Percentiles rank a stretch among this genome's conserved stretches.
These are phyloP conservation scores for Sistotremastrum suecicum DNA, from an alignment of 768 basidiomycete genomes.

Conservation along the genomic window DNA sequence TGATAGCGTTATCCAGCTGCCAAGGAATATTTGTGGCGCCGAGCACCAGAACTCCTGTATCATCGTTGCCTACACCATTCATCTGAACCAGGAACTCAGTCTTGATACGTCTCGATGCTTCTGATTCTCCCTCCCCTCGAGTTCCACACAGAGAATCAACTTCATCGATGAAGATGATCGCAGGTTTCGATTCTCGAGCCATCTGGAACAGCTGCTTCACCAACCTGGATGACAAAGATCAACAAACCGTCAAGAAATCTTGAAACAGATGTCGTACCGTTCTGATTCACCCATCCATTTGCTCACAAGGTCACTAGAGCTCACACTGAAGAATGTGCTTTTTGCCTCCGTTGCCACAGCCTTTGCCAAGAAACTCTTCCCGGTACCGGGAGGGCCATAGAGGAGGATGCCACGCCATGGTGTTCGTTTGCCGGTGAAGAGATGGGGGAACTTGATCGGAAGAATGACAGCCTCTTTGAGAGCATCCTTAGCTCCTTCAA, in stretches of 20 bases:
- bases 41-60: conserved; percentile 88
- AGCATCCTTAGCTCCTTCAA: conserved; percentile 89
- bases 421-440: conserved; percentile 96
- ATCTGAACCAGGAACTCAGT: conserved; percentile 97
- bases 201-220: conserved; percentile 95
- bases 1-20: conserved; percentile 96
- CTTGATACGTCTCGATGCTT: conserved; percentile 94
- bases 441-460: conserved; percentile 98
- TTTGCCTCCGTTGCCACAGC: conserved; percentile 99
- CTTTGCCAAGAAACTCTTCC: conserved; percentile 93
- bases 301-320: conserved; percentile 88
- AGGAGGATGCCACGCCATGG: conserved; percentile 94
- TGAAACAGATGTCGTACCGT: conserved; percentile 36
- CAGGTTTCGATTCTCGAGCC: conserved; percentile 89
- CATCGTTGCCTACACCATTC: conserved; percentile 97
- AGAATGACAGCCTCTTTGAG: conserved; percentile 97
- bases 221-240: conserved; percentile 33
- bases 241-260: conserved; percentile 1
- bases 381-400: conserved; percentile 96
- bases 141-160: conserved; percentile 93
- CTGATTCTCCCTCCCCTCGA: conserved; percentile 92
- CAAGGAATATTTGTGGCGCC: conserved; percentile 99
- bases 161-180: conserved; percentile 99
- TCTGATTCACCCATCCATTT: conserved; percentile 99
- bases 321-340: conserved; percentile 96